Evolutionary conservation across 2,329 filamentous ascomycete species (phyloP).

Genomic region (Cladophialophora psammophila): DNA sequence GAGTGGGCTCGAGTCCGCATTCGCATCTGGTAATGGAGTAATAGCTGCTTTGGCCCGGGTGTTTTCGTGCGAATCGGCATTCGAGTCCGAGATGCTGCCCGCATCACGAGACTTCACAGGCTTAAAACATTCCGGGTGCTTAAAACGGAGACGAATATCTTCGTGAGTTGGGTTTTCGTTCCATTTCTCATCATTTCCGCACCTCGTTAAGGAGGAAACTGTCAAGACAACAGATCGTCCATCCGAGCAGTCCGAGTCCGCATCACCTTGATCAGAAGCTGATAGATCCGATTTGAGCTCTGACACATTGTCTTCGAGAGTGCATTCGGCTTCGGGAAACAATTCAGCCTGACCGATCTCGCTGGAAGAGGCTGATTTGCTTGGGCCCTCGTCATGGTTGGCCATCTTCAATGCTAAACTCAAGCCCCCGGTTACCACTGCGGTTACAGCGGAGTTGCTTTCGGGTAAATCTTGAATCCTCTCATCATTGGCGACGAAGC

Average conservation of each 20-base stretch:
- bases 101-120: not conserved
- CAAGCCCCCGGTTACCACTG: not conserved
- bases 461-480: constrained; percentile 5
- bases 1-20: not conserved
- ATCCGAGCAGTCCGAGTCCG: not conserved
- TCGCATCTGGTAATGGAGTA: not conserved
- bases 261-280: not conserved
- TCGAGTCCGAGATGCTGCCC: not conserved
- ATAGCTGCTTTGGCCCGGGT: not conserved
- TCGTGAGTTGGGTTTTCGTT: constrained; percentile 24
- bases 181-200: constrained; percentile 15
- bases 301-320: not conserved
- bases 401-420: not conserved
- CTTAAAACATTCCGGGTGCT: not conserved
- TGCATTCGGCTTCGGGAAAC: not conserved
- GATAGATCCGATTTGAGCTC: not conserved
- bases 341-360: not conserved
- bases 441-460: not conserved
- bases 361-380: not conserved
- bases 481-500: constrained; percentile 15
- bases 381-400: not conserved
- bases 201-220: not conserved
- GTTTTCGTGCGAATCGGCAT: not conserved
- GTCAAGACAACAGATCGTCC: not conserved
- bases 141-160: constrained; percentile 23